phyloP scores from a whole-genome alignment of 2,329 filamentous ascomycete genomes.

The Claviceps pazoutovae region DNA sequence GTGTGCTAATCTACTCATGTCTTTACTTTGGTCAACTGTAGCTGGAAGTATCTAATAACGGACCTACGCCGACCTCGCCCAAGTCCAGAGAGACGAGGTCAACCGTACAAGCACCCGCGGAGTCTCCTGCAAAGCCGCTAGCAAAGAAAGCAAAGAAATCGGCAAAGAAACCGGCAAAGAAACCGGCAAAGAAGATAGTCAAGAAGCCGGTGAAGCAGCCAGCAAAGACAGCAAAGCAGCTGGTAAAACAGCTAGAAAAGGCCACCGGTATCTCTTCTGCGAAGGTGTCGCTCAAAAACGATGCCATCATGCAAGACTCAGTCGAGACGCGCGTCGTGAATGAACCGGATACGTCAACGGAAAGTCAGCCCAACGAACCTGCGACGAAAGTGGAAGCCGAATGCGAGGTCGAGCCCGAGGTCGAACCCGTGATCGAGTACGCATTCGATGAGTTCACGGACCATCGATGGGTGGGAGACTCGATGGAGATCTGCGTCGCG shows the following conservation, averaged over 20 bases:
- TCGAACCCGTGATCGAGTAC: constrained; percentile 5
- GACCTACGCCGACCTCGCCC: neutral
- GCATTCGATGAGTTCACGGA: constrained; percentile 12
- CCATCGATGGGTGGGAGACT: constrained; percentile 17
- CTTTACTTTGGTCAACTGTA: neutral
- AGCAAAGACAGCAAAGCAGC: neutral
- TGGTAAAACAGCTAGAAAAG: neutral
- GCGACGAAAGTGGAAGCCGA: neutral
- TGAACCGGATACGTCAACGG: neutral
- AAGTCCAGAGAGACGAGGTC: neutral
- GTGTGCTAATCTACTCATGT: neutral
- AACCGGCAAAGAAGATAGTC: neutral
- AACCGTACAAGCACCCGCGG: neutral
- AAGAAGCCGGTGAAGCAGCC: neutral
- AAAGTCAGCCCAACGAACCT: neutral
- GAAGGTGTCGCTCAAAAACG: neutral
- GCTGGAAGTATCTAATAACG: neutral
- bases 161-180: neutral
- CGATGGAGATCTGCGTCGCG: constrained; percentile 18
- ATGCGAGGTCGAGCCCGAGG: neutral
- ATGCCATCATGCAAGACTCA: neutral
- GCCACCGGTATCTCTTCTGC: neutral
- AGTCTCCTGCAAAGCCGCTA: neutral
- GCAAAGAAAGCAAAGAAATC: neutral
- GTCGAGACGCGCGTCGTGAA: neutral